Base-by-base conservation (phyloP, 2,329 filamentous ascomycete species). In the Zasmidium angulare region DNA sequence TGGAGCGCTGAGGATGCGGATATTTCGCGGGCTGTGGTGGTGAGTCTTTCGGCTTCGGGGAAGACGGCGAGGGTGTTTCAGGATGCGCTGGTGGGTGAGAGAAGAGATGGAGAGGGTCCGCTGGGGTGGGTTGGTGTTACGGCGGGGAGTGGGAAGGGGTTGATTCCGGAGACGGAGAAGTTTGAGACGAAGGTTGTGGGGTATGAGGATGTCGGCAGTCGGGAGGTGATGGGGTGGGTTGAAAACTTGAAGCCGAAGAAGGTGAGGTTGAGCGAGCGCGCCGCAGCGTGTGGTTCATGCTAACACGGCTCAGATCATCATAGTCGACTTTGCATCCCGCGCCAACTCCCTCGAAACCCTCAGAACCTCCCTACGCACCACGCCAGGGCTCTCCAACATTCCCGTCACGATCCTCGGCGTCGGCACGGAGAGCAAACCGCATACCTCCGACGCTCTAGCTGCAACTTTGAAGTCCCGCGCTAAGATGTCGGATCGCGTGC, bases 301-400 rank as follows among this genome's bases (percentile, higher is more conserved):
- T 29, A 29, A 29, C 26, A 29, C 11, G 20, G 23, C n/a, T 0
- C 56, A 54, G 19, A 55, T 66, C 29, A 24, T 65, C 0, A 58
- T 68, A 12, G 10, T 56, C n/a, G 65, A 68, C 52, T 65, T 66
- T 31, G 62, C 60, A 14, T 58, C 58, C 14, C 53, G 59, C 36
- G 50, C 48, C n/a, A 48, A 49, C 24, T 59, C 61, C 23, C 50
- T 61, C 1, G 21, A 36, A 0, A 12, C 29, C 17, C 57, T 67
- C 19, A 24, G 46, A 11, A 17, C 56, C 4, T 21, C 50, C 12
- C 29, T 65, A 4, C 36, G 43, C 19, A 2, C 49, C 26, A 29
- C 26, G 6, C 26, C 26, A 1, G 14, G 23, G 4, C 19, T 62
- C 7, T 20, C 53, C 9, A 1, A 0, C 7, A 23, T 48, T 11